Base-by-base conservation (phyloP, 192 early-diverging fungal species). In the Thamnidium elegans region DNA sequence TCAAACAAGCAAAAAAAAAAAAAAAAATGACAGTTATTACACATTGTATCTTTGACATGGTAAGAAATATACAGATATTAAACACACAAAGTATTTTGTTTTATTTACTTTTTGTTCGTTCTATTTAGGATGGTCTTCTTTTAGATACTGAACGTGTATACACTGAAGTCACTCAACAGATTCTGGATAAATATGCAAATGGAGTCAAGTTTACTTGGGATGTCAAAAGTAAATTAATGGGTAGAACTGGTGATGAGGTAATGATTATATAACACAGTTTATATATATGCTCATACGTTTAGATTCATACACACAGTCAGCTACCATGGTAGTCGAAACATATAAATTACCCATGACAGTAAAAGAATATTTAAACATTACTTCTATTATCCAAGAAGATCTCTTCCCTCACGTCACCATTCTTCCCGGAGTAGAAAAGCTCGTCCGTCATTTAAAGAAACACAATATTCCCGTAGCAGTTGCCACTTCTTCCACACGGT, bases 141-240 rank as follows among this genome's bases (percentile, higher is more conserved):
- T 78, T 90, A 20, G 92, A 95, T 69, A 95, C 95, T 8, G 95
- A 97, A 78, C 78, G 81, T 17, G 85, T 97, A 58, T 97, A 97
- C 74, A 88, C 92, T 6, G 78, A 90, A 69, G 93, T 95, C 17
- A 91, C 93, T 7, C 82, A 87, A 20, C 81, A 87, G 51, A 89
- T 98, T 59, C 77, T 96, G 30, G 83, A 74, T 47, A 89, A 89
- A 55, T 90, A 85, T 65, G 89, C 69, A 19, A 44, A 66, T 26
- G 74, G 91, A 34, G 81, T 84, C 63, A 72, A 50, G 7, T 89
- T 87, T 59, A 77, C 79, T 10, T 83, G 84, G 39, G 86, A 88
- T 48, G 79, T 88, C 67, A 92, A 90, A 69, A 68, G 81, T 48
- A 86, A 85, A 70, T 70, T 91, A 68, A 90, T 92, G 88, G 91